Base-by-base conservation (phyloP, 495 filamentous ascomycete species). In the Bacidia gigantensis region DNA sequence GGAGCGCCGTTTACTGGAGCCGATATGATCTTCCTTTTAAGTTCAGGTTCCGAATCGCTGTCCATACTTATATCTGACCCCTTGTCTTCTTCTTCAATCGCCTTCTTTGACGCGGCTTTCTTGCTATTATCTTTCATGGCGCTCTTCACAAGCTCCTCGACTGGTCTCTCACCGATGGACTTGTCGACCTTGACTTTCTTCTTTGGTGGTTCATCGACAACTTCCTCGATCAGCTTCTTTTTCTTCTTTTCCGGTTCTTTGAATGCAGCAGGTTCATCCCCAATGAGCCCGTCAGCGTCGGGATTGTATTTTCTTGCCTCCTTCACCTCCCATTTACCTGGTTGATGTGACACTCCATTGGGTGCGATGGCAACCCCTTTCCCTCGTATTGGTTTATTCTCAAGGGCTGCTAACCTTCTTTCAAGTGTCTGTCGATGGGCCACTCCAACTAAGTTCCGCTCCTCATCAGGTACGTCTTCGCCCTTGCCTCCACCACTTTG, bases 221-320 rank as follows among this genome's bases (percentile, higher is more conserved):
- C 60, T 54, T 76, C 73, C 58, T 76, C 64, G 3, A 75, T 69
- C 29, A 77, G 63, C 60, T 74, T 65, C 51, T 58, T 56, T 73
- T 74, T 20, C 66, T 61, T 48, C n/a, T 71, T 60, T 1, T 65
- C 56, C 12, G 65, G 56, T 43, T 56, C 14, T 14, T 35, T 58
- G 20, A 64, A 60, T 20, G 80, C 73, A 40, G 81, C 72, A 18
- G 75, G 73, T 55, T 85, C 84, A 59, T 90, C 81, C 7, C 78
- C 78, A 48, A 75, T 71, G 44, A 95, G 62, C 20, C 89, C 89
- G 68, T 98, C 92, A 45, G 87, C 92, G 68, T 96, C 92, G 24
- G 80, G 71, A 66, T 97, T 97, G 72, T 98, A 98, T 67, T 89
- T 93, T 60, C 89, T 78, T n/a, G 84, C 84, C 61, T 96, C 87